Evolutionary conservation across 2,329 filamentous ascomycete species (phyloP).

Genomic region (Fusarium ambrosium): DNA sequence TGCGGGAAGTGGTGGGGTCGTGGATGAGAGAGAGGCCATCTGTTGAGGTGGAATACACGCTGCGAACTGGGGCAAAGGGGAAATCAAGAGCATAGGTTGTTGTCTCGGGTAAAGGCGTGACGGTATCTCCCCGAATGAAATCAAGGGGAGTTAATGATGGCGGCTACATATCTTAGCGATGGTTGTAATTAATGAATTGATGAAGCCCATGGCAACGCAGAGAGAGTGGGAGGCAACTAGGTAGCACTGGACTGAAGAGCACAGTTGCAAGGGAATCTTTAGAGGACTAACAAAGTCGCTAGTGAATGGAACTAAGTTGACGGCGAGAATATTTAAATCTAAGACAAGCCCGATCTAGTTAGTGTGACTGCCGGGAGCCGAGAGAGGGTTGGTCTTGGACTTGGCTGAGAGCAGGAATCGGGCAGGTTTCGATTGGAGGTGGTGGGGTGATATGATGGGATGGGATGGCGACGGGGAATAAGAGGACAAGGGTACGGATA

Average conservation of each 20-base stretch:
- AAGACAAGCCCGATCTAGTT: conserved; percentile 32
- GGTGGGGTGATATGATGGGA: conserved; percentile 7
- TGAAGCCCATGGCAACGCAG: not conserved
- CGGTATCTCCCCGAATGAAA: not conserved
- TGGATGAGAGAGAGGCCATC: conserved; percentile 37
- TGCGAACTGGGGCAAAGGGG: conserved; percentile 45
- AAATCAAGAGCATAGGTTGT: conserved; percentile 38
- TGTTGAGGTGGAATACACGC: conserved; percentile 44
- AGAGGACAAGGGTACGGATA: not conserved
- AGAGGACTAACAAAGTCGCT: conserved; percentile 18
- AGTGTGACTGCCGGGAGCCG: conserved; percentile 33
- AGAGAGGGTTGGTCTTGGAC: conserved; percentile 18
- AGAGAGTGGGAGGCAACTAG: conserved; percentile 12
- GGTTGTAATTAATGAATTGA: not conserved
- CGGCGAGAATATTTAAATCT: conserved; percentile 22
- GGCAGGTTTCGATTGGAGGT: conserved; percentile 5
- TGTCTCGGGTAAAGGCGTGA: conserved; percentile 21
- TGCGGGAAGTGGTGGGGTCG: conserved; percentile 36
- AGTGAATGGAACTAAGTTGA: conserved; percentile 23
- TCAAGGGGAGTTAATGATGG: conserved; percentile 9
- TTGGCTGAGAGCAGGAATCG: conserved; percentile 12
- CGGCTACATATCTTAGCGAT: not conserved
- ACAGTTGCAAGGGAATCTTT: conserved; percentile 9
- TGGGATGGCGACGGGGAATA: not conserved
- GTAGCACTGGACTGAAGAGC: not conserved